Evolutionary conservation across 306 rosid species (phyloP).

Genomic region (Quercus wislizeni): DNA sequence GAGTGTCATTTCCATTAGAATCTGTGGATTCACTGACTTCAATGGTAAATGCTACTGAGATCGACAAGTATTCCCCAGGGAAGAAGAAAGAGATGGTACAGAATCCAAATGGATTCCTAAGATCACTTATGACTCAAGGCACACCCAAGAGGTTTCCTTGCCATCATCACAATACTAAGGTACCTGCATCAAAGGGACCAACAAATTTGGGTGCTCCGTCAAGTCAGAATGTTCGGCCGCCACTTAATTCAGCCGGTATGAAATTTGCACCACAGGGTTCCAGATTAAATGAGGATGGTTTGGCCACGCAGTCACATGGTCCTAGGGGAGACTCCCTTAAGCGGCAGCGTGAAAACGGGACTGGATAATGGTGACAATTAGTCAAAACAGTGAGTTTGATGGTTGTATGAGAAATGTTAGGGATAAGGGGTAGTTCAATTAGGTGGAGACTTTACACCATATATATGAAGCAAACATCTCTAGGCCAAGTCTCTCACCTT

Average conservation of each 20-base stretch:
- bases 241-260: slow-evolving; percentile 7
- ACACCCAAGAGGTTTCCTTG: slow-evolving; percentile 5
- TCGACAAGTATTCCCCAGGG: slow-evolving; percentile 19
- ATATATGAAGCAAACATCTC: neutral
- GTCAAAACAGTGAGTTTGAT: neutral
- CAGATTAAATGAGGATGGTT: slow-evolving; percentile 10
- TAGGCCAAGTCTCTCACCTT: neutral
- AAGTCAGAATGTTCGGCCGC: neutral
- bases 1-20: slow-evolving; percentile 25
- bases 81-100: slow-evolving; percentile 10
- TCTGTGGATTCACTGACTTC: slow-evolving; percentile 36
- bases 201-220: slow-evolving; percentile 9
- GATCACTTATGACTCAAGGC: slow-evolving; percentile 13
- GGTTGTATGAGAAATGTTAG: neutral
- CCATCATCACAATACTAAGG: slow-evolving; percentile 7
- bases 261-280: slow-evolving; percentile 5
- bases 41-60: slow-evolving; percentile 33
- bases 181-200: slow-evolving; percentile 17
- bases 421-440: neutral
- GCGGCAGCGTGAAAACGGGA: slow-evolving; percentile 14
- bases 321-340: slow-evolving; percentile 23
- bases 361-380: neutral
- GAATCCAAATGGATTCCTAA: slow-evolving; percentile 24
- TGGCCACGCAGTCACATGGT: neutral
- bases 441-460: neutral